phyloP scores from a whole-genome alignment of 345 rosid genomes.

The Ceriops tagal region DNA sequence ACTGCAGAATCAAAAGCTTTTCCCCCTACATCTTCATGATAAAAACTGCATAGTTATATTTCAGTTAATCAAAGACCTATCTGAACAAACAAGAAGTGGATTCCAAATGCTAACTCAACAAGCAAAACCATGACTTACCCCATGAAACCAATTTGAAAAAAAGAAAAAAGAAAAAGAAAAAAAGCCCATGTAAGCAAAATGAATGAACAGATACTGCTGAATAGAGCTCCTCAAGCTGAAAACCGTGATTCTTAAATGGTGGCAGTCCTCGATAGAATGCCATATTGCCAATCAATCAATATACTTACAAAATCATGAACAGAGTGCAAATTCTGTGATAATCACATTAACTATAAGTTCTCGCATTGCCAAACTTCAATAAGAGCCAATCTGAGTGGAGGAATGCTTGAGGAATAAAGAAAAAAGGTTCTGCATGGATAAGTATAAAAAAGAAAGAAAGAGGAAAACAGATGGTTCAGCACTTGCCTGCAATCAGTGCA shows the following conservation, averaged over 20 bases:
- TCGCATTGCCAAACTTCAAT: neutral
- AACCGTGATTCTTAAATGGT: neutral
- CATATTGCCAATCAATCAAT: neutral
- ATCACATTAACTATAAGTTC: neutral
- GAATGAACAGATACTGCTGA: neutral
- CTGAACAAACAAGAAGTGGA: constrained; percentile 1
- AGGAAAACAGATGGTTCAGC: neutral
- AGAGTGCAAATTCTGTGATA: neutral
- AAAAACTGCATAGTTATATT: neutral
- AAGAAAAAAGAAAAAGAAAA: neutral
- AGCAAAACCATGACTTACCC: neutral
- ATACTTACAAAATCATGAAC: neutral
- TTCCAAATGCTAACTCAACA: neutral
- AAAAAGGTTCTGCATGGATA: neutral
- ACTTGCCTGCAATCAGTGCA: constrained; percentile 55
- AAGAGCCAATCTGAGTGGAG: constrained; percentile 2
- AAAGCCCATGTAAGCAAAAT: neutral
- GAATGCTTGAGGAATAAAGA: neutral
- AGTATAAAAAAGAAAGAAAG: neutral
- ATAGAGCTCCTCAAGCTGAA: constrained; percentile 1
- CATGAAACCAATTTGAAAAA: neutral
- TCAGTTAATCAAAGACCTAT: neutral
- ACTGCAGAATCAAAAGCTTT: no score
- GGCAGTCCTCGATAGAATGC: neutral
- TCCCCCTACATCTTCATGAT: neutral